Conservation (phyloP, 805 yeast species). For the Phaffomyces antillensis region DNA sequence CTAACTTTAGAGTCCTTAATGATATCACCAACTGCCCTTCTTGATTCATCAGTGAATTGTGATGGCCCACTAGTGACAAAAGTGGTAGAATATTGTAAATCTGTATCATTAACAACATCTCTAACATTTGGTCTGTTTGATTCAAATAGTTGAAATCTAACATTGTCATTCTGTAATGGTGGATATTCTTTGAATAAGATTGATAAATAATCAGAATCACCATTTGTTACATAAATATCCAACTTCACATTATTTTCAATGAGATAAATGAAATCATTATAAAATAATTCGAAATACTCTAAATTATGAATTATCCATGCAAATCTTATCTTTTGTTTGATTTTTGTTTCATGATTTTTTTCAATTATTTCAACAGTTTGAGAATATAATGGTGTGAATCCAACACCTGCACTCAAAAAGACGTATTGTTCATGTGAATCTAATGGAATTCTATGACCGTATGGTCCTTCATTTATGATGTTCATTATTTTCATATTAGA, state of each 20-base stretch:
- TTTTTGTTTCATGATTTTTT: constrained; percentile 3
- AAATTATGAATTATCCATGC: constrained; percentile 59
- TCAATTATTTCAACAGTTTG: constrained; percentile 28
- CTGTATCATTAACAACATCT: constrained; percentile 9
- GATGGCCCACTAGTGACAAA: constrained; percentile 62
- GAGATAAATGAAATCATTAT: constrained; percentile 35
- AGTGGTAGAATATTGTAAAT: constrained; percentile 35
- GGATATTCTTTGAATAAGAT: constrained; percentile 1
- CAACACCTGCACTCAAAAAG: constrained; percentile 44
- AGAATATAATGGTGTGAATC: constrained; percentile 43
- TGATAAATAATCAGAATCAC: constrained; percentile 1
- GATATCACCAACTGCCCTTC: constrained; percentile 39
- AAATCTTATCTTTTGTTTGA: constrained; percentile 32
- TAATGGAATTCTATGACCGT: constrained; percentile 41
- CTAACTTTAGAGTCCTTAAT: constrained; percentile 24
- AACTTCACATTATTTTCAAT: constrained; percentile 19
- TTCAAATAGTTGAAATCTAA: constrained; percentile 1
- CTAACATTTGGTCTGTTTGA: constrained; percentile 12
- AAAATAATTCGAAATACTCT: constrained; percentile 41
- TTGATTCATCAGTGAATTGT: constrained; percentile 46
- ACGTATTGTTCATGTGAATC: constrained; percentile 31
- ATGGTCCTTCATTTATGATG: constrained; percentile 55
- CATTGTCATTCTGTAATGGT: not conserved
- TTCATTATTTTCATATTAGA: constrained; percentile 24
- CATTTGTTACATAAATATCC: constrained; percentile 12